Evolutionary conservation across 257 asterid species (phyloP).

Genomic region (Vinca minor): DNA sequence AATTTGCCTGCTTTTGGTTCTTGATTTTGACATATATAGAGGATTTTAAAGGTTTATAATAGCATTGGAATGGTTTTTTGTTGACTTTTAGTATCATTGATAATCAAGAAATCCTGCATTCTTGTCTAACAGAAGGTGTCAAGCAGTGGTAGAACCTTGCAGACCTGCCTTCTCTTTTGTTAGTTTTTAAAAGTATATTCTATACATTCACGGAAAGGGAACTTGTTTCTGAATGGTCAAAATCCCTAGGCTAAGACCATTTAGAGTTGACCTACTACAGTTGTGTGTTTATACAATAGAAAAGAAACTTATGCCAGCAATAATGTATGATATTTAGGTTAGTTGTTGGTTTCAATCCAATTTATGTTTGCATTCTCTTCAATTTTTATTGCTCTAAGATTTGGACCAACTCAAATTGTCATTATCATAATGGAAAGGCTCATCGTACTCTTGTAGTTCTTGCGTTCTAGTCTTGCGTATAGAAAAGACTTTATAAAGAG

Average conservation of each 20-base stretch:
- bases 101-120: background rate
- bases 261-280: background rate
- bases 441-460: too few relatives aligned
- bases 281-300: too few relatives aligned
- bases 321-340: background rate
- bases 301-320: background rate
- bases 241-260: background rate
- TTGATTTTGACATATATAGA: background rate
- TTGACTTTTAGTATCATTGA: slow-evolving; percentile 5
- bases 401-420: background rate
- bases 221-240: background rate
- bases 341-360: background rate
- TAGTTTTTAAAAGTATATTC: background rate
- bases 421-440: background rate
- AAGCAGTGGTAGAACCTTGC: background rate
- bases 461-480: too few relatives aligned
- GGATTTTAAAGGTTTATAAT: background rate
- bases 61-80: background rate
- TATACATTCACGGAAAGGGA: background rate
- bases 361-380: background rate
- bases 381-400: background rate
- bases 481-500: too few relatives aligned
- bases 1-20: slow-evolving; percentile 2
- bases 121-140: background rate
- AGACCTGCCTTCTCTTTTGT: background rate